Percentiles rank a stretch among this genome's conserved stretches.
These are phyloP conservation scores for Hortaea werneckii DNA, from an alignment of 2,329 filamentous ascomycete species.

Conservation along the genomic window DNA sequence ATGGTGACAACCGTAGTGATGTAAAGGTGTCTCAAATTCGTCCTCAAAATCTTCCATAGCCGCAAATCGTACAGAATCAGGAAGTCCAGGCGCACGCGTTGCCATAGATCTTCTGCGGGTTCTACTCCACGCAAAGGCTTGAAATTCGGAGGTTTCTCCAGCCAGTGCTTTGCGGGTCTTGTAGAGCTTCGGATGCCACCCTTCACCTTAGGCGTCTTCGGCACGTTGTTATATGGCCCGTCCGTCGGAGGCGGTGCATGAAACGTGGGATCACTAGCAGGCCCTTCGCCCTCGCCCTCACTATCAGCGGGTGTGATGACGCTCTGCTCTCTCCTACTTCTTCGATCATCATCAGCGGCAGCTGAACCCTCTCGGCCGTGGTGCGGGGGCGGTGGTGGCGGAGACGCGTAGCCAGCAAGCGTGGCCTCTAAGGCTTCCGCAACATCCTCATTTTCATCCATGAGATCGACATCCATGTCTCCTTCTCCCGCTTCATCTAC, in stretches of 20 bases:
- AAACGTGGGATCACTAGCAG: slow-evolving; percentile 28
- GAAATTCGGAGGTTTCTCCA: slow-evolving; percentile 54
- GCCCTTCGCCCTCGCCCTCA: slow-evolving; percentile 39
- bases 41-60: slow-evolving; percentile 92
- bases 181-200: slow-evolving; percentile 36
- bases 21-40: slow-evolving; percentile 83
- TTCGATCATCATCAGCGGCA: slow-evolving; percentile 23
- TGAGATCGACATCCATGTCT: slow-evolving; percentile 41
- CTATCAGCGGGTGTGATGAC: slow-evolving; percentile 22
- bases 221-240: slow-evolving; percentile 49
- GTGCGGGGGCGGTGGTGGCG: slow-evolving; percentile 46
- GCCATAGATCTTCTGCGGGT: slow-evolving; percentile 60
- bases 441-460: slow-evolving; percentile 48
- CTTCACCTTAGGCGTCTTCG: slow-evolving; percentile 60
- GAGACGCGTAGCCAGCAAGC: slow-evolving; percentile 62
- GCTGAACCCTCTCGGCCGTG: slow-evolving; percentile 14
- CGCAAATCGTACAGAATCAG: slow-evolving; percentile 88
- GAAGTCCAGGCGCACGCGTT: slow-evolving; percentile 84
- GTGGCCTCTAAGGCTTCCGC: slow-evolving; percentile 69
- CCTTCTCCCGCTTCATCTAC: slow-evolving; percentile 23
- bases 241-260: slow-evolving; percentile 7
- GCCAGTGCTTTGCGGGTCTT: slow-evolving; percentile 73
- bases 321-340: slow-evolving; percentile 18
- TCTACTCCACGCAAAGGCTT: slow-evolving; percentile 18
- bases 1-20: slow-evolving; percentile 94